These are phyloP conservation scores for Xylaria sp. DNA, from an alignment of 2,329 filamentous ascomycete genomes.

Conservation along the genomic window DNA sequence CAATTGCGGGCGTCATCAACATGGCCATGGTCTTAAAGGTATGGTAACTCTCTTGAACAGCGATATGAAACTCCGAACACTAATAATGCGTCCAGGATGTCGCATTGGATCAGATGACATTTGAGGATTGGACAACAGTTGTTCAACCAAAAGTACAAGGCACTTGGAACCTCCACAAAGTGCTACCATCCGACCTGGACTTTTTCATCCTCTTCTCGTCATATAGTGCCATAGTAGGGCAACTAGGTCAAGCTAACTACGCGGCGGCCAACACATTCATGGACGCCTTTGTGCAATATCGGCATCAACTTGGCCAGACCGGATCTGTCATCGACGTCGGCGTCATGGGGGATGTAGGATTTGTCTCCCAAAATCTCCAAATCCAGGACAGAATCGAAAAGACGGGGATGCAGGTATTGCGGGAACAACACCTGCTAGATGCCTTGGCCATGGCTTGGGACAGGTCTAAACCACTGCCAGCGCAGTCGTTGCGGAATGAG, in stretches of 20 bases:
- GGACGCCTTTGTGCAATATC: constrained; percentile 19
- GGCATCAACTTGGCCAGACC: background rate
- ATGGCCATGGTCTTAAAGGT: background rate
- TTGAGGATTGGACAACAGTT: background rate
- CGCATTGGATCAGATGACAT: background rate
- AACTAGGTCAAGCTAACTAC: constrained; percentile 6
- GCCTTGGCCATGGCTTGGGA: background rate
- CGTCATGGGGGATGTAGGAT: background rate
- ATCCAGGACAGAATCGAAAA: background rate
- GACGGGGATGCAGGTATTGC: background rate
- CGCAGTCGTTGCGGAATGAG: no score
- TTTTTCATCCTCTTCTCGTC: constrained; percentile 19
- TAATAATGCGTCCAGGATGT: no score
- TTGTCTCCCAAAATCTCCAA: background rate
- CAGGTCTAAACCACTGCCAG: background rate
- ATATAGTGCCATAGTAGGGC: background rate
- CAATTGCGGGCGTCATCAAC: background rate
- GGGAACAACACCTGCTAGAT: background rate
- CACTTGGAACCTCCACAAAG: constrained; percentile 19
- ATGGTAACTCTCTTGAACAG: no score
- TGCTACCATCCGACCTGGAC: constrained; percentile 1
- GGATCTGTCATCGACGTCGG: background rate
- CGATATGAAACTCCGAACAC: no score
- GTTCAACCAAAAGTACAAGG: constrained; percentile 7
- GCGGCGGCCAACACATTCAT: constrained; percentile 7